Percentiles rank a stretch among this genome's conserved stretches.
phyloP scores from a whole-genome alignment of 495 filamentous ascomycete genomes.

The Aspergillus indologenus region DNA sequence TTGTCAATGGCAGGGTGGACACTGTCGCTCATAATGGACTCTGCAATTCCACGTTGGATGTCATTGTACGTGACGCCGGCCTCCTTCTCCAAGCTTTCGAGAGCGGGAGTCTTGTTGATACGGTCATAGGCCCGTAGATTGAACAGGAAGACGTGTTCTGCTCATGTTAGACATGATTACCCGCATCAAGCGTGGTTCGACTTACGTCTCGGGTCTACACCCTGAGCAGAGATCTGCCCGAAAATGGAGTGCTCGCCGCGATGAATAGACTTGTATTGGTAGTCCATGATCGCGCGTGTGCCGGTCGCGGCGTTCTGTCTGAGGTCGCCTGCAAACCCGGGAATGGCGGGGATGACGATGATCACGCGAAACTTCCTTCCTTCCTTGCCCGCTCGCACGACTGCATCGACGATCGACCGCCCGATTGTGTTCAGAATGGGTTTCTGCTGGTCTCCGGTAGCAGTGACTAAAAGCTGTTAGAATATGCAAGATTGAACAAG shows the following conservation, averaged over 20 bases:
- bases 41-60: constrained; percentile 79
- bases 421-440: constrained; percentile 89
- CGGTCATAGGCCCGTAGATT: constrained; percentile 88
- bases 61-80: constrained; percentile 81
- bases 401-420: constrained; percentile 83
- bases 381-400: constrained; percentile 76
- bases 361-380: constrained; percentile 88
- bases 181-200: background rate
- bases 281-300: constrained; percentile 95
- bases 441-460: constrained; percentile 79
- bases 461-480: constrained; percentile 58
- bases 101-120: constrained; percentile 70
- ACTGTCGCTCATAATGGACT: constrained; percentile 76
- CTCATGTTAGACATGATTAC: constrained; percentile 5
- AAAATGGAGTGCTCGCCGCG: constrained; percentile 89
- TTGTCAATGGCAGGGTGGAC: constrained; percentile 60
- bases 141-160: constrained; percentile 82
- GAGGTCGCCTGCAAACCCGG: constrained; percentile 91
- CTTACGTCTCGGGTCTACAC: constrained; percentile 65
- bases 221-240: constrained; percentile 69
- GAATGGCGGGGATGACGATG: constrained; percentile 82
- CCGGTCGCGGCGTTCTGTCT: constrained; percentile 77
- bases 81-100: constrained; percentile 68
- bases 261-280: constrained; percentile 94
- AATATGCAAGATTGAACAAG: constrained; percentile 1